Base-by-base conservation (phyloP, 495 filamentous ascomycete species). In the Penicillium egyptiacum region DNA sequence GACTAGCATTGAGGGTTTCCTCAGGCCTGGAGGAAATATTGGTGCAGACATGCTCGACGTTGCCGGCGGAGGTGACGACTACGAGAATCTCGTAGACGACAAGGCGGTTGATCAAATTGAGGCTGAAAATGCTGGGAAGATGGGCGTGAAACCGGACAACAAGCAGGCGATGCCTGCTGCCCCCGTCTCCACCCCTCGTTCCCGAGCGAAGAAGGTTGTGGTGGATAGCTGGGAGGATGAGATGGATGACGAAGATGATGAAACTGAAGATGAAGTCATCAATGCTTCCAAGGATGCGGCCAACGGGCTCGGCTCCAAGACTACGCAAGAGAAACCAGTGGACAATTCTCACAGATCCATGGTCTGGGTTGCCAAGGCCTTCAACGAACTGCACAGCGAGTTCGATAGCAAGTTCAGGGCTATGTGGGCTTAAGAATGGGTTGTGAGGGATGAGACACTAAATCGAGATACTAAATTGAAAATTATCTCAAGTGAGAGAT, bases 361-460 rank as follows among this genome's bases (percentile, higher is more conserved):
- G 52, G 65, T 79, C 59, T 78, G 82, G 54, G 65, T 70, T 17
- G 56, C 62, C 28, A 48, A 53, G 40, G 83, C 88, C 7, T 76
- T 91, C 58, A 68, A 62, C 45, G 67, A 72, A 70, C 65, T 91
- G 58, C 79, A 77, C 59, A 59, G 53, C 28, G 81, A 84, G 59
- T 90, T 91, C 66, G 81, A 89, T 60, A 68, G 68, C 30, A 89
- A 87, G 70, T 89, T 90, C 71, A 78, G 56, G 56, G 79, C 75
- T 43, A 88, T 86, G 37, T 84, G 67, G 56, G 72, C 73, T 10
- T 75, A 22, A 31, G 12, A n/a, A 49, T 35, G 11, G 16, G 11
- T 6, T 28, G 30, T 31, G 28, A 39, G 2, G 6, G 16, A 39
- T 39, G 16, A 17, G 35, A 39, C n/a, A 8, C 7, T 39, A 17